phyloP scores from a whole-genome alignment of 2,329 filamentous ascomycete species.

The Ilyonectria sp. region DNA sequence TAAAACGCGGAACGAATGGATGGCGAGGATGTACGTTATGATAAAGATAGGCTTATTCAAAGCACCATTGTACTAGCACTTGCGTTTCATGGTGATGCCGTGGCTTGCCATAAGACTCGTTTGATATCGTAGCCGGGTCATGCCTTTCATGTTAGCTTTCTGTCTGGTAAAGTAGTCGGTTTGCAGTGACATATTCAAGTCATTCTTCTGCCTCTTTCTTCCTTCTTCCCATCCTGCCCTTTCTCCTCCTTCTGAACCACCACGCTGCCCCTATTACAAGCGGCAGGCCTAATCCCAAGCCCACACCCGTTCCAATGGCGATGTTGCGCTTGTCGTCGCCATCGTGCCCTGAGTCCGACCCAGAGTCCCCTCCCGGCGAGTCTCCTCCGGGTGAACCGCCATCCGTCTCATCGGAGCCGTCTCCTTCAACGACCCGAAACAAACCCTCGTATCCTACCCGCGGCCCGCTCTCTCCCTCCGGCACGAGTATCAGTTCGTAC shows the following conservation, averaged over 20 bases:
- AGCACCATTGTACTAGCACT: not conserved
- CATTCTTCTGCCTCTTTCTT: not conserved
- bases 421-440: constrained; percentile 12
- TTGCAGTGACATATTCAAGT: not conserved
- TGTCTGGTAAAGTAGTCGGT: not conserved
- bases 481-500: constrained; percentile 19
- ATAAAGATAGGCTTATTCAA: constrained; percentile 9
- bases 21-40: not conserved
- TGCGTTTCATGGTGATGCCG: not conserved
- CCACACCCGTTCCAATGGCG: constrained; percentile 13
- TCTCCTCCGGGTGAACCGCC: not conserved
- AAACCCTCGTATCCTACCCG: constrained; percentile 17
- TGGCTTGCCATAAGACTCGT: not conserved
- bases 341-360: not conserved
- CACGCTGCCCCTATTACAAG: not conserved
- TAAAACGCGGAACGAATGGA: not conserved
- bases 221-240: not conserved
- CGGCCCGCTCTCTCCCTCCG: constrained; percentile 6
- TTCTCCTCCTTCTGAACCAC: constrained; percentile 6
- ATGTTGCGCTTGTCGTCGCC: not conserved
- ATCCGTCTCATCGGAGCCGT: not conserved
- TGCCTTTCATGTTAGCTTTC: not conserved
- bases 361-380: not conserved
- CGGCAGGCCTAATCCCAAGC: constrained; percentile 14
- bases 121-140: not conserved